Percentiles rank a stretch among this genome's conserved stretches.
phyloP scores from a whole-genome alignment of 1,139 yeast species.

The Diutina ranongensis region DNA sequence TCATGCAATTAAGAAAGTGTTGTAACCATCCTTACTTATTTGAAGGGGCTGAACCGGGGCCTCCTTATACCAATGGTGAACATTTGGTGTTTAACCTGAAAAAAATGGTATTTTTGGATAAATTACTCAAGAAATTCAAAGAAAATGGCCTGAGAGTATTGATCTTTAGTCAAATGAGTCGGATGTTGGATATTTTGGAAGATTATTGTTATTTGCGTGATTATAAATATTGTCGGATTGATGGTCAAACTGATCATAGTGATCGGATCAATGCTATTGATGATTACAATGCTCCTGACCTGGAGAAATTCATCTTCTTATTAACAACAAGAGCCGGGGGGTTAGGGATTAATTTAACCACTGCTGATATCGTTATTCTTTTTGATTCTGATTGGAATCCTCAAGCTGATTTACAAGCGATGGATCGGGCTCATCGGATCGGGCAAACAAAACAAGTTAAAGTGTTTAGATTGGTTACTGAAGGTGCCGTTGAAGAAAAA shows the following conservation, averaged over 20 bases:
- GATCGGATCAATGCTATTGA: constrained; percentile 90
- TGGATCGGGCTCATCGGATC: constrained; percentile 98
- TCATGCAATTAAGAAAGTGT: constrained; percentile 93
- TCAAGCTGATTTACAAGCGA: constrained; percentile 96
- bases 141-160: constrained; percentile 80
- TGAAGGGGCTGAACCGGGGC: constrained; percentile 99
- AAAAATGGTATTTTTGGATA: constrained; percentile 82
- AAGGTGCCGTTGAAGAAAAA: constrained; percentile 92
- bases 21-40: constrained; percentile 95
- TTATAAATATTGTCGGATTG: constrained; percentile 83
- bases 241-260: constrained; percentile 90
- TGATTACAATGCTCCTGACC: constrained; percentile 74
- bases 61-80: constrained; percentile 94
- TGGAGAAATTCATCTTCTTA: constrained; percentile 74
- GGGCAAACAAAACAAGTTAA: constrained; percentile 95
- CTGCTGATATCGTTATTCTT: constrained; percentile 83
- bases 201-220: constrained; percentile 84
- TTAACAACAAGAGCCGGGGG: constrained; percentile 99
- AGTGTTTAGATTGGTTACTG: constrained; percentile 87
- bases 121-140: constrained; percentile 60
- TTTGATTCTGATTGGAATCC: constrained; percentile 99
- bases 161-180: constrained; percentile 91
- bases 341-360: constrained; percentile 83
- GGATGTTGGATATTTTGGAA: constrained; percentile 82
- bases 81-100: constrained; percentile 83